Evolutionary conservation across 305 asterid species (phyloP), one percentile per base, ranked within the genome.

Genomic region (Andrographis paniculata): DNA sequence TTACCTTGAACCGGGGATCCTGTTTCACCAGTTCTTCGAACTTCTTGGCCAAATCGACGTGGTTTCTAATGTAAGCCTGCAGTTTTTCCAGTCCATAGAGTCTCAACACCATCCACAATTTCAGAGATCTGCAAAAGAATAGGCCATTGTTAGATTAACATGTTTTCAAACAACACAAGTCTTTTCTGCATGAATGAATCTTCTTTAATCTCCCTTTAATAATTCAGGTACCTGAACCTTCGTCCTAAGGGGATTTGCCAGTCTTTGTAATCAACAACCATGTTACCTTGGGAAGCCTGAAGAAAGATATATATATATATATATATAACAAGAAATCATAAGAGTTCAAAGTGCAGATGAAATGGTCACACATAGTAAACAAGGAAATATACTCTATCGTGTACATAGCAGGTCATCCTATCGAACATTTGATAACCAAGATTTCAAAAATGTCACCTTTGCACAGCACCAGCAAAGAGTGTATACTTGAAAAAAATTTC

Each of bases 171-270:
- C 6, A 4, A 31, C 17, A 56, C 76, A 39, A 42, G 30, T 8
- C 30, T 24, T 24, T 24, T 24, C 30, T 24, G 4, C 30, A 24
- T 24, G 8, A 8, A 4, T 24, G 30, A 24, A 24, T 8, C n/a
- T n/a, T n/a, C n/a, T n/a, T n/a, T n/a, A n/a, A n/a, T n/a, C n/a
- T n/a, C n/a, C n/a, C n/a, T n/a, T n/a, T n/a, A n/a, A n/a, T n/a
- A n/a, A n/a, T n/a, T n/a, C n/a, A n/a, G n/a, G n/a, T n/a, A 85
- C 98, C 98, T 82, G 80, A 89, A 89, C 66, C 98, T 76, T 66
- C 98, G 95, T 49, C 98, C 95, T 45, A 89, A 73, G 49, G 95
- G 98, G 61, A 85, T 77, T 73, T 89, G 98, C 98, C 98, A 89
- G 56, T 89, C 98, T 74, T 85, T 89, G 80, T 82, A 89, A 70